phyloP scores from a whole-genome alignment of 2,329 filamentous ascomycete genomes.

The Epichloe baconii region DNA sequence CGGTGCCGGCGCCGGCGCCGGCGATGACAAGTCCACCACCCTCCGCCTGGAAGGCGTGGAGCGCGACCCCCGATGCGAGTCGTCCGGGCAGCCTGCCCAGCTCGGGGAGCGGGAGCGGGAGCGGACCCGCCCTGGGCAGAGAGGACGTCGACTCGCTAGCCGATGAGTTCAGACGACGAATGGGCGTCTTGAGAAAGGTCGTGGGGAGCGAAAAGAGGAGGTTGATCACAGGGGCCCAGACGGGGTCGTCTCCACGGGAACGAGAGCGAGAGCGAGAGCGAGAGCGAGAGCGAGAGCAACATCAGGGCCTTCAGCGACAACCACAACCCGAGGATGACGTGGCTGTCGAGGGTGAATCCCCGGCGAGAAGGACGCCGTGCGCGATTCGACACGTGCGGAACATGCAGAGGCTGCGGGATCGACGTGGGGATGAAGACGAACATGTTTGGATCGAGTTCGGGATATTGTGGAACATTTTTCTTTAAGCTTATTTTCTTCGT shows the following conservation, averaged over 20 bases:
- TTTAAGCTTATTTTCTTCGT: too few species aligned
- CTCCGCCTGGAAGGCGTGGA: conserved; percentile 26
- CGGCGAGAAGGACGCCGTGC: neutral
- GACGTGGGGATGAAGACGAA: neutral
- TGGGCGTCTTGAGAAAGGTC: conserved; percentile 40
- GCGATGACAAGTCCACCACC: conserved; percentile 15
- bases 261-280: neutral
- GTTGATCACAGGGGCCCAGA: conserved; percentile 13
- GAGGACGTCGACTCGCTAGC: conserved; percentile 40
- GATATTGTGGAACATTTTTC: too few species aligned
- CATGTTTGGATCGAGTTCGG: neutral
- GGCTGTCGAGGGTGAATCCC: neutral
- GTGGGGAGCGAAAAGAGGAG: conserved; percentile 35
- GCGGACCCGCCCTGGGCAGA: conserved; percentile 18
- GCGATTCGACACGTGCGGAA: neutral
- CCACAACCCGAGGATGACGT: neutral
- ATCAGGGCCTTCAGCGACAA: neutral
- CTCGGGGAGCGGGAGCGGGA: conserved; percentile 15
- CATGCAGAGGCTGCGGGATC: neutral
- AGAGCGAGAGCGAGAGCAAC: neutral
- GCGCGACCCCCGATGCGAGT: conserved; percentile 18
- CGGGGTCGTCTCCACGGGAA: neutral
- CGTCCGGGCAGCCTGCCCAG: conserved; percentile 14
- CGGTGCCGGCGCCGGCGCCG: conserved; percentile 5
- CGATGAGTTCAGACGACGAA: conserved; percentile 44